Evolutionary conservation across 2,329 filamentous ascomycete genomes (phyloP).

Genomic region (Exophiala oligosperma): DNA sequence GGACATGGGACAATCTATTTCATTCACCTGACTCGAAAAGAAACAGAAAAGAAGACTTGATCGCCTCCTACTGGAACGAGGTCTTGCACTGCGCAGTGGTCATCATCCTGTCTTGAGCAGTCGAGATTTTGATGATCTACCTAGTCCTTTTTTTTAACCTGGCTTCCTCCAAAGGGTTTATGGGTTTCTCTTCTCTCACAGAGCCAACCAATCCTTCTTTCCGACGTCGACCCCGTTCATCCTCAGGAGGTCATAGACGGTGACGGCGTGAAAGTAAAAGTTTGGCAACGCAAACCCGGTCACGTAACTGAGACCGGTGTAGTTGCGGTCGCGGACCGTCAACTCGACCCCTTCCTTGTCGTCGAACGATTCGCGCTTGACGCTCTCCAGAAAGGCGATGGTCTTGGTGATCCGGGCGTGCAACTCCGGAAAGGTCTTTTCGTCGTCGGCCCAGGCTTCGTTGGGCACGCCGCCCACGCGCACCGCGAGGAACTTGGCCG

Average conservation of each 20-base stretch:
- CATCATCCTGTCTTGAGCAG: too few species aligned
- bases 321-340: slow-evolving; percentile 40
- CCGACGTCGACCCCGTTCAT: slow-evolving; percentile 62
- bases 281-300: slow-evolving; percentile 57
- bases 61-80: too few species aligned
- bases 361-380: slow-evolving; percentile 45
- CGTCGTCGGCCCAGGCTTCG: slow-evolving; percentile 41
- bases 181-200: too few species aligned
- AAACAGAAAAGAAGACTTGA: too few species aligned
- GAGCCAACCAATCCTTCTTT: slow-evolving; percentile 54
- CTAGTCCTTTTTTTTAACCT: too few species aligned
- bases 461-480: slow-evolving; percentile 40
- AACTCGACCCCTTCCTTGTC: slow-evolving; percentile 45
- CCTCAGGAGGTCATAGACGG: slow-evolving; percentile 61
- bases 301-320: slow-evolving; percentile 50
- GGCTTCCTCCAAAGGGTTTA: too few species aligned
- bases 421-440: slow-evolving; percentile 53
- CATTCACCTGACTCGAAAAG: too few species aligned
- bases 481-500: slow-evolving; percentile 41
- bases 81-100: too few species aligned
- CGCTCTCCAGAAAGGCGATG: slow-evolving; percentile 46
- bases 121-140: too few species aligned
- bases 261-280: slow-evolving; percentile 63
- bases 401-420: slow-evolving; percentile 49
- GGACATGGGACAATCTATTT: too few species aligned